Evolutionary conservation across 352 stramenopile species (phyloP), one percentile per base, ranked within the genome.

Genomic region (Elongisporangium prolatum): DNA sequence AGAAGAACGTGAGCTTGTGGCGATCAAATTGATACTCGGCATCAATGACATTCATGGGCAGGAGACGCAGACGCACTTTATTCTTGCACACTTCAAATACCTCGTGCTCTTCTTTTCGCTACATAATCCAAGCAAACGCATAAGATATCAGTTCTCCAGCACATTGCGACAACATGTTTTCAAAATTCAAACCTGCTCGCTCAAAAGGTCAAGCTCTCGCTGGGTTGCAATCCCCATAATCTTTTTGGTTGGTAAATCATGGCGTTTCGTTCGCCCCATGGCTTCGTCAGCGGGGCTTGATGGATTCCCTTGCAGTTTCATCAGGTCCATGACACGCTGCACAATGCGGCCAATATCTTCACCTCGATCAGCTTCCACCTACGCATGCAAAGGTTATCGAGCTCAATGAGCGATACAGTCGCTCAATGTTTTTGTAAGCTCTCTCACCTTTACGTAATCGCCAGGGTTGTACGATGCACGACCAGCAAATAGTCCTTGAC

Each of bases 1-100:
- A 99, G 77, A 98, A 99, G 80, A 99, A 99, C 1, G 96, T 99
- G 9, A 99, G 78, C 73, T 99, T 99, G 82, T 98, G 93, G 56
- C 97, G 90, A 72, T 99, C 97, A 68, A 98, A 99, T 70, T 99
- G 97, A 80, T 98, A 99, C 68, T 99, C 97, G 21, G 97, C 96
- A 65, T 99, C 96, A 53, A 99, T 96, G 55, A 99, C 92, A 63
- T 97, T 91, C 96, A 99, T 99, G n/a, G 90, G 89, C 11, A 98
- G 70, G 38, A 91, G 72, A 52, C 96, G 81, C 69, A 98, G 95
- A 53, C 84, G 88, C 22, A 97, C 94, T 84, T 98, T 99, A 47
- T 79, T 92, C 58, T 97, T 92, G 77, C 95, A 98, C 54, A 99
- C 94, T 67, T 98, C 95, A 57, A 98, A 95, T 50, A 98, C 82